Evolutionary conservation across 2,329 filamentous ascomycete species (phyloP).

Genomic region (Pseudopyrenochaeta lycopersici): DNA sequence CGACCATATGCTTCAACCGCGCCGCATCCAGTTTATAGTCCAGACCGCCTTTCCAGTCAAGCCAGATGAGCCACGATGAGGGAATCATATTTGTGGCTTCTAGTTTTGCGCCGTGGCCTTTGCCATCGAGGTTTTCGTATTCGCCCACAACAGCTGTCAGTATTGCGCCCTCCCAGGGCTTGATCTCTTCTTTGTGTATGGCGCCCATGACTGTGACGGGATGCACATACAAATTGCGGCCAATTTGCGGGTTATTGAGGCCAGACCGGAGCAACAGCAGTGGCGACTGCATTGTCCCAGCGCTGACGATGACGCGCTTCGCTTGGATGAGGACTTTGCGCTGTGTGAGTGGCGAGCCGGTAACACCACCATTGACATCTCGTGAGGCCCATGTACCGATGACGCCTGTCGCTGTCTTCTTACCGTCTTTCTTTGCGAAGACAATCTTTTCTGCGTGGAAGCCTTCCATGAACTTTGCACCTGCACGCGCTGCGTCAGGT

Average conservation of each 20-base stretch:
- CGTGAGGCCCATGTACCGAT: conserved; percentile 78
- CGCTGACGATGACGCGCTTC: conserved; percentile 81
- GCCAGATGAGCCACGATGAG: conserved; percentile 66
- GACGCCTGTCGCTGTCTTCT: conserved; percentile 73
- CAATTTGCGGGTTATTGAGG: conserved; percentile 81
- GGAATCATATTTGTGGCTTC: conserved; percentile 82
- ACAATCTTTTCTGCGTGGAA: conserved; percentile 75
- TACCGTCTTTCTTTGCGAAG: conserved; percentile 67
- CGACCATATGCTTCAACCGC: conserved; percentile 73
- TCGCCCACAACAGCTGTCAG: conserved; percentile 80
- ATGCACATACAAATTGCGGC: conserved; percentile 82
- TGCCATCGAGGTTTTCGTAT: conserved; percentile 81
- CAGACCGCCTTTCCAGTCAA: conserved; percentile 73
- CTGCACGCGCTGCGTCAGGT: conserved; percentile 78
- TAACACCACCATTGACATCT: conserved; percentile 68
- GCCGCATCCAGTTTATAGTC: conserved; percentile 77
- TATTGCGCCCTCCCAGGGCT: conserved; percentile 73
- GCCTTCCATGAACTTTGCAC: conserved; percentile 85
- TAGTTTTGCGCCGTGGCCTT: conserved; percentile 83
- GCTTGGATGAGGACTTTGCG: conserved; percentile 77
- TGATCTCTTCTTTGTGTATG: conserved; percentile 74
- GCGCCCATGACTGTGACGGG: conserved; percentile 68
- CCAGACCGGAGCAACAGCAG: conserved; percentile 80
- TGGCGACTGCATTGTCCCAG: conserved; percentile 80
- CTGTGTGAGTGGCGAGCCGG: conserved; percentile 60